Percentiles rank a stretch among this genome's conserved stretches.
Conservation (phyloP, 2,329 filamentous ascomycete species). For the Ascomycota sp. region DNA sequence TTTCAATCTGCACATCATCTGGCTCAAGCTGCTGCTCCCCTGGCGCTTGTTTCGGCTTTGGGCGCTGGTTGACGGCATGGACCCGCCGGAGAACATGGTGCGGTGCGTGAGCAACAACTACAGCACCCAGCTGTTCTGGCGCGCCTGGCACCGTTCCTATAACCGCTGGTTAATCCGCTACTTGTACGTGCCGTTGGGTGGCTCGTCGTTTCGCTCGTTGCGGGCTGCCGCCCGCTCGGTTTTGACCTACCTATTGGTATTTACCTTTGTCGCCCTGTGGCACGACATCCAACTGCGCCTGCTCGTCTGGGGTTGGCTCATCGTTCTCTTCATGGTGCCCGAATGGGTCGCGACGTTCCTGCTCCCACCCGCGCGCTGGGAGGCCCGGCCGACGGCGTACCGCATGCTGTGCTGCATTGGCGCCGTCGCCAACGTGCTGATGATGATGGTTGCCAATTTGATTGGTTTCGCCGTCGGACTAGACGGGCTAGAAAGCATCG, state of each 20-base stretch:
- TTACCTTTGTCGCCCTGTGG: conserved; percentile 95
- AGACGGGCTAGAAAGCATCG: conserved; percentile 62
- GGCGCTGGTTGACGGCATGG: conserved; percentile 74
- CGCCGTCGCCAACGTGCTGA: conserved; percentile 63
- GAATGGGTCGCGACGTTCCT: conserved; percentile 53
- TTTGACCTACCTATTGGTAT: conserved; percentile 63
- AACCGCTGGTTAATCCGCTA: conserved; percentile 92
- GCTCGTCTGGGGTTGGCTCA: conserved; percentile 90
- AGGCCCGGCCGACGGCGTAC: conserved; percentile 47
- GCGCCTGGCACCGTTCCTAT: conserved; percentile 85
- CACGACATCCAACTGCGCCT: conserved; percentile 86
- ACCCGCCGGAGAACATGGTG: conserved; percentile 95
- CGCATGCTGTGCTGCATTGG: conserved; percentile 64
- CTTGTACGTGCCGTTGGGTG: conserved; percentile 80
- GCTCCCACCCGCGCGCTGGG: conserved; percentile 58
- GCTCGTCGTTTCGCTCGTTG: conserved; percentile 30
- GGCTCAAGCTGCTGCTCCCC: conserved; percentile 88
- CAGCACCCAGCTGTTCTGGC: conserved; percentile 81
- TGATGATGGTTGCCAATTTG: conserved; percentile 92
- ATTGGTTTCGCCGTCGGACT: conserved; percentile 87
- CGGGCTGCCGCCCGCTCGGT: conserved; percentile 35
- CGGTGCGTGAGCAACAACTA: conserved; percentile 93
- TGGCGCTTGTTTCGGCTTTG: conserved; percentile 99
- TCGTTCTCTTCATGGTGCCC: conserved; percentile 83
- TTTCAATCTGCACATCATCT: conserved; percentile 93